These are phyloP conservation scores for Shiraia bambusicola DNA, from an alignment of 2,329 filamentous ascomycete species.

Conservation along the genomic window DNA sequence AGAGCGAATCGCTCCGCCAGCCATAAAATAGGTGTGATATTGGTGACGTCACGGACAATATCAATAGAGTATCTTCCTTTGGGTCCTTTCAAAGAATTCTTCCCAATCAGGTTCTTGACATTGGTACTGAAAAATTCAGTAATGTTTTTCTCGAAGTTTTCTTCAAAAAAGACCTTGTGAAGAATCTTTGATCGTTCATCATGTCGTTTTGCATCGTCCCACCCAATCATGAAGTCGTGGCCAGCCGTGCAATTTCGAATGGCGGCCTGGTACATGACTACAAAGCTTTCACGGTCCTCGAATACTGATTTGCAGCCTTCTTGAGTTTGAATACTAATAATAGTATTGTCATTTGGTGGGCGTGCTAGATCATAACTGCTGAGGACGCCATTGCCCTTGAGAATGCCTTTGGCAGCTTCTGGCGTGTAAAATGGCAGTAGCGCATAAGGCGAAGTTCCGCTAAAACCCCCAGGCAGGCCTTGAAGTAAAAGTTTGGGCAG, in stretches of 20 bases:
- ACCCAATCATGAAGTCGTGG: conserved; percentile 58
- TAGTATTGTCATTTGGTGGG: conserved; percentile 45
- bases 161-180: conserved; percentile 60
- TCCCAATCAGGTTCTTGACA: conserved; percentile 49
- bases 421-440: conserved; percentile 56
- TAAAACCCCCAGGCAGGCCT: conserved; percentile 51
- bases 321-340: conserved; percentile 53
- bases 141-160: conserved; percentile 63
- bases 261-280: conserved; percentile 50
- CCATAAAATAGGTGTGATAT: conserved; percentile 65
- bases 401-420: conserved; percentile 49
- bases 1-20: conserved; percentile 65
- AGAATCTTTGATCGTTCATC: conserved; percentile 44
- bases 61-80: conserved; percentile 51
- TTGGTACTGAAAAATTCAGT: conserved; percentile 62
- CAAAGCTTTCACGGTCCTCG: conserved; percentile 53
- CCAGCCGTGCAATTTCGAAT: conserved; percentile 65
- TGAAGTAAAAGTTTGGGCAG: conserved; percentile 47
- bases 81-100: conserved; percentile 50
- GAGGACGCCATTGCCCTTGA: conserved; percentile 50
- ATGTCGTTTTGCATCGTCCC: conserved; percentile 40
- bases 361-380: conserved; percentile 51
- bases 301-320: conserved; percentile 54
- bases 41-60: conserved; percentile 66
- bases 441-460: conserved; percentile 52